These are phyloP conservation scores for Penicillium palitans DNA, from an alignment of 2,329 filamentous ascomycete species.

Conservation along the genomic window DNA sequence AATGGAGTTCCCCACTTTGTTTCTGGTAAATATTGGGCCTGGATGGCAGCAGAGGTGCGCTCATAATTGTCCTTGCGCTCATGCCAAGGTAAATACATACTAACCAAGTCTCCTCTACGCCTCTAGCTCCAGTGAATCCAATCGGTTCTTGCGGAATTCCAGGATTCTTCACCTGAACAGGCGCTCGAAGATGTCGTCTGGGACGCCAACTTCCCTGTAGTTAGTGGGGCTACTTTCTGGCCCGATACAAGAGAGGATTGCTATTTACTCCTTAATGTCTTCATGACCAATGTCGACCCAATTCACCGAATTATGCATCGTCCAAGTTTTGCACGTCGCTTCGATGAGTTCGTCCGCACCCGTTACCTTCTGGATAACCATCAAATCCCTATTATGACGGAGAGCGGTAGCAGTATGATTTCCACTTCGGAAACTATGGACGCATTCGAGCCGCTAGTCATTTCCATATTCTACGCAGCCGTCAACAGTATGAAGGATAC, in stretches of 20 bases:
- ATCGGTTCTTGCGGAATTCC: not conserved
- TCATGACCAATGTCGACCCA: not conserved
- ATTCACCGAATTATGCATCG: not conserved
- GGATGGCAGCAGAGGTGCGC: not conserved
- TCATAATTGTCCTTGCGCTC: accelerated
- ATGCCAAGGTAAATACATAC: not conserved
- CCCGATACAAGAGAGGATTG: not conserved
- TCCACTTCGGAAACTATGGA: not conserved
- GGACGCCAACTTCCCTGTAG: not conserved
- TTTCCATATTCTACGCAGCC: not conserved
- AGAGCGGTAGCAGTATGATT: not conserved
- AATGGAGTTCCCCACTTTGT: not conserved
- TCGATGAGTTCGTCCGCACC: not conserved
- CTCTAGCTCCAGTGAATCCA: not conserved
- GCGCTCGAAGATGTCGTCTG: not conserved
- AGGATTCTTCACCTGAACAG: not conserved
- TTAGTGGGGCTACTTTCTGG: not conserved
- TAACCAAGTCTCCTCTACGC: not conserved
- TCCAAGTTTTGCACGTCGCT: not conserved
- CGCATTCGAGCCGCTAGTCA: not conserved
- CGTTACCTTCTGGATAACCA: not conserved
- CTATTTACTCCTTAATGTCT: not conserved
- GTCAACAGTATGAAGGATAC: not conserved
- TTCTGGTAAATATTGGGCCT: not conserved
- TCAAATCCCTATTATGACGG: too few species aligned